Conservation (phyloP, 2,329 filamentous ascomycete species). For the Mycocentrospora acerina region DNA sequence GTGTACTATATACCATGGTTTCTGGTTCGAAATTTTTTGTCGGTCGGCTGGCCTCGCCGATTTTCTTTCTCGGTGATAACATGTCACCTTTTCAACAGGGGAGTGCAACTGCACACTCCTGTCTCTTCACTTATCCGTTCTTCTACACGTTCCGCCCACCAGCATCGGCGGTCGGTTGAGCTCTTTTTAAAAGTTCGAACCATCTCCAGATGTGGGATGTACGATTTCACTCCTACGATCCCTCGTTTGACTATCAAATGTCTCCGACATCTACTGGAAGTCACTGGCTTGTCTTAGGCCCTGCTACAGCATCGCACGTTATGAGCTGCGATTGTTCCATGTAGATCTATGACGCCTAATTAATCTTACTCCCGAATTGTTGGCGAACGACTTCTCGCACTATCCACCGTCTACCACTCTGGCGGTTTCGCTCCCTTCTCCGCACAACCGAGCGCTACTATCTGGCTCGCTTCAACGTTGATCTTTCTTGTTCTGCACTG, state of each 20-base stretch:
- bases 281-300: constrained; percentile 8
- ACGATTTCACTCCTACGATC: constrained; percentile 10
- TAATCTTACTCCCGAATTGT: constrained; percentile 2
- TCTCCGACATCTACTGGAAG: constrained; percentile 13
- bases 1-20: constrained; percentile 43
- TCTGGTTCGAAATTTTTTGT: constrained; percentile 27
- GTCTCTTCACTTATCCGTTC: constrained; percentile 3
- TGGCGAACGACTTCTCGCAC: constrained; percentile 4
- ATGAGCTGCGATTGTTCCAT: too few species aligned
- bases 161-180: constrained; percentile 11
- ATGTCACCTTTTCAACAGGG: constrained; percentile 4
- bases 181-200: constrained; percentile 24
- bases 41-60: constrained; percentile 31
- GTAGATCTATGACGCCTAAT: neutral
- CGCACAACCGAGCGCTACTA: constrained; percentile 23
- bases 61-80: constrained; percentile 16
- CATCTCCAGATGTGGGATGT: constrained; percentile 20
- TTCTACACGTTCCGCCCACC: constrained; percentile 5
- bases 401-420: constrained; percentile 7
- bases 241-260: constrained; percentile 11
- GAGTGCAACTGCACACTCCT: constrained; percentile 10
- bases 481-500: constrained; percentile 27
- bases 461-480: constrained; percentile 31
- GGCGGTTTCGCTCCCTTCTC: constrained; percentile 26
- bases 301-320: constrained; percentile 1